Conservation (phyloP, 1,284 basidiomycete genomes). For the Porogramme epimiltina region DNA sequence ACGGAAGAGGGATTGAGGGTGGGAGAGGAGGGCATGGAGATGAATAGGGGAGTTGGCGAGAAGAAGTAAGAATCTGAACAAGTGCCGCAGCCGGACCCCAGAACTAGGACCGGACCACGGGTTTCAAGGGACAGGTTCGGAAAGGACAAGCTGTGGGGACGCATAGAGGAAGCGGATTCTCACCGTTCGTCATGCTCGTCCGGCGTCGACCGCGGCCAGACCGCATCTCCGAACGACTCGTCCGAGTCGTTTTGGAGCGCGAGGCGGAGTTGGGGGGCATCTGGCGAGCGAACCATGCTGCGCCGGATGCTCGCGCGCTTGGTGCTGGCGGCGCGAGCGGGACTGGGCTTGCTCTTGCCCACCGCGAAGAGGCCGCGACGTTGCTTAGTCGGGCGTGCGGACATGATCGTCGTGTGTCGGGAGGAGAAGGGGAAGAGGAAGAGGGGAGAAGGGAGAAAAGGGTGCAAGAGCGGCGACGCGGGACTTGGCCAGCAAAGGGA, state of each 20-base stretch:
- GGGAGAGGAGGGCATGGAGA: too few species aligned
- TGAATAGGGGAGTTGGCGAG: too few species aligned
- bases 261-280: constrained; percentile 7
- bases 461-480: too few species aligned
- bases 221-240: background rate
- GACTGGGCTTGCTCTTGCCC: constrained; percentile 15
- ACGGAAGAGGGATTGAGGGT: too few species aligned
- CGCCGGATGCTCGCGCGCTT: constrained; percentile 13
- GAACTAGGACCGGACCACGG: too few species aligned
- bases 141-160: too few species aligned
- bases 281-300: constrained; percentile 8
- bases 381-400: constrained; percentile 1
- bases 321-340: constrained; percentile 14
- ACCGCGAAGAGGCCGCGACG: constrained; percentile 15
- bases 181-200: too few species aligned
- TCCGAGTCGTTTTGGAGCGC: constrained; percentile 1
- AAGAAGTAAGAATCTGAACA: too few species aligned
- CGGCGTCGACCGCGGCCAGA: background rate
- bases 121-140: too few species aligned
- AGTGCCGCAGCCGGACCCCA: too few species aligned
- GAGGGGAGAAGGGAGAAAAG: background rate
- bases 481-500: background rate
- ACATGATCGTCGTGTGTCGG: background rate
- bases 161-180: too few species aligned
- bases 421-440: background rate